These are phyloP conservation scores for Podaxis sp. DNA, from an alignment of 768 basidiomycete species.

Conservation along the genomic window DNA sequence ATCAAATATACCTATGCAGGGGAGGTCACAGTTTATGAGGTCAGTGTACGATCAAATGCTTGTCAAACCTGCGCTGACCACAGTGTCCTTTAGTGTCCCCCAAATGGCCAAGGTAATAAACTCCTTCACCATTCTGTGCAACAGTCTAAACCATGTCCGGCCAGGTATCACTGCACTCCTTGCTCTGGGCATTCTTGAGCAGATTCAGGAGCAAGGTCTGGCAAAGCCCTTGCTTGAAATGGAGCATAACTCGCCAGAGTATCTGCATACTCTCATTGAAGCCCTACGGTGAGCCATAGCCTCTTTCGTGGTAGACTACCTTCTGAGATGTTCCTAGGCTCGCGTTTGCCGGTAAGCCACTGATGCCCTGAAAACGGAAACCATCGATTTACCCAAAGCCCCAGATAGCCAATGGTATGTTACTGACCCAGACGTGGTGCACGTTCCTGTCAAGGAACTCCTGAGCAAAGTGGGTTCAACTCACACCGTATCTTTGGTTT, in stretches of 20 bases:
- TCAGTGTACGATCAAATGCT: conserved; percentile 26
- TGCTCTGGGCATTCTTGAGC: conserved; percentile 90
- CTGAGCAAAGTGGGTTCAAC: conserved; percentile 66
- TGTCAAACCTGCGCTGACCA: not conserved
- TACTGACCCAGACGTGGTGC: conserved; percentile 79
- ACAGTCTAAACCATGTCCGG: not conserved
- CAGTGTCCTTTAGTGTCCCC: conserved; percentile 68
- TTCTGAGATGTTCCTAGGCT: conserved; percentile 36
- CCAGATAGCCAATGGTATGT: conserved; percentile 87
- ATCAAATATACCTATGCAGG: conserved; percentile 86
- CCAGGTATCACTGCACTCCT: conserved; percentile 87
- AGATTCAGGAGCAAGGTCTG: conserved; percentile 72
- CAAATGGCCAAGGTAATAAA: conserved; percentile 83
- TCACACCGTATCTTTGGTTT: not conserved
- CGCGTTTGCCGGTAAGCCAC: conserved; percentile 67
- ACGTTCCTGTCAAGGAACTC: conserved; percentile 78
- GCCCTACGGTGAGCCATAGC: conserved; percentile 59
- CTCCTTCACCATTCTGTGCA: not conserved
- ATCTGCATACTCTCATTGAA: conserved; percentile 86
- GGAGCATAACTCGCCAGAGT: conserved; percentile 89
- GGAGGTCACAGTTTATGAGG: conserved; percentile 91
- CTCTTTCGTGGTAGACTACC: not conserved
- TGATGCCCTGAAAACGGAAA: not conserved
- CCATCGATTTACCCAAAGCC: not conserved
- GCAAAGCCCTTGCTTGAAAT: conserved; percentile 69